These are phyloP conservation scores for Rubia balearica DNA, from an alignment of 305 asterid species.

Conservation along the genomic window DNA sequence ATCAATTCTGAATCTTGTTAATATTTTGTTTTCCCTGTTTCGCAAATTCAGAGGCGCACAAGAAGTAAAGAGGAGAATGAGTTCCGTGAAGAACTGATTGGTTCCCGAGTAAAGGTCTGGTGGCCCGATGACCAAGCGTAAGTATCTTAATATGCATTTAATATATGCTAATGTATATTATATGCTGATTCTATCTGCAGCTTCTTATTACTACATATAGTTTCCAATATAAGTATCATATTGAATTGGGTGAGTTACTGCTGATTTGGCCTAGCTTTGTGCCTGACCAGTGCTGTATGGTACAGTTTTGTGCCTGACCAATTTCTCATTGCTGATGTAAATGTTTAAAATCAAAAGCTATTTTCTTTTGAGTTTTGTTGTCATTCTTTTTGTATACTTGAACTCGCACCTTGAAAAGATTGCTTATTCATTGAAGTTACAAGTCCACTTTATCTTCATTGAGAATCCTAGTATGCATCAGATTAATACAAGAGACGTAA, in stretches of 20 bases:
- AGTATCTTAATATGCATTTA: constrained; percentile 23
- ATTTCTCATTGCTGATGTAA: not conserved
- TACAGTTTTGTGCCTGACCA: not conserved
- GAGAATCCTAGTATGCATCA: not conserved
- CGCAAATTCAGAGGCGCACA: constrained; percentile 7
- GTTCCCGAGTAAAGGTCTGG: constrained; percentile 64
- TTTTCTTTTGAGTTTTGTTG: not conserved
- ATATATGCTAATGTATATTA: constrained; percentile 12
- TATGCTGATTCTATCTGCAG: constrained; percentile 5
- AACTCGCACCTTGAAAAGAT: not conserved
- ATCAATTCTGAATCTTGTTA: not conserved
- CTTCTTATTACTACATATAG: not conserved
- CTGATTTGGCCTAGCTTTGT: not conserved
- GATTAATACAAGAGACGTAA: not conserved
- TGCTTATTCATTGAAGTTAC: not conserved
- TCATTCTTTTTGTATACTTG: not conserved
- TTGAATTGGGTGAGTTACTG: not conserved
- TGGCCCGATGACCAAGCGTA: constrained; percentile 77
- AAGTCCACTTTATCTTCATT: not conserved
- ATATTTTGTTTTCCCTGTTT: constrained; percentile 14
- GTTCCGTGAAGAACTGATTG: constrained; percentile 45
- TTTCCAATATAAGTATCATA: not conserved
- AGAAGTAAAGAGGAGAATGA: constrained; percentile 31
- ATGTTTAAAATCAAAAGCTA: not conserved
- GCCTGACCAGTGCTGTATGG: not conserved